phyloP scores from a whole-genome alignment of 768 basidiomycete genomes.

The Mycena chlorophos region DNA sequence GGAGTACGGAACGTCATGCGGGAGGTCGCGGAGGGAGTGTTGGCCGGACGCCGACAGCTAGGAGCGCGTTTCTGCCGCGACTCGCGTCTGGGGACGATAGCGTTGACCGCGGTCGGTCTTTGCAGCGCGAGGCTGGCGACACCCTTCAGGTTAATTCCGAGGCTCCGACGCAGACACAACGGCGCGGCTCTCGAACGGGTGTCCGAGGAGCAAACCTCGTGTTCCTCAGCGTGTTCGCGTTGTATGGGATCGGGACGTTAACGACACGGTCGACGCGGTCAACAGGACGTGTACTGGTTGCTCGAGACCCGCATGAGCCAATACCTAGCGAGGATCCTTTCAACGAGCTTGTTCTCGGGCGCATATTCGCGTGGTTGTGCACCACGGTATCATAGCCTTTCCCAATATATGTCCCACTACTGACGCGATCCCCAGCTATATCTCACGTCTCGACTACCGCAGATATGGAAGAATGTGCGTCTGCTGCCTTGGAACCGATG shows the following conservation, averaged over 20 bases:
- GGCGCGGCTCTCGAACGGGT: constrained; percentile 62
- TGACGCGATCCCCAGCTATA: constrained; percentile 49
- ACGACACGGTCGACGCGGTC: constrained; percentile 31
- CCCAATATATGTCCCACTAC: neutral
- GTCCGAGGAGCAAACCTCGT: constrained; percentile 76
- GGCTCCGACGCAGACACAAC: constrained; percentile 26
- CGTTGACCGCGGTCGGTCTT: constrained; percentile 45
- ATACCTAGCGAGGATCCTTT: constrained; percentile 17
- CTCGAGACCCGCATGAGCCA: constrained; percentile 11
- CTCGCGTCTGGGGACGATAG: constrained; percentile 36
- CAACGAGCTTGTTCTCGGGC: constrained; percentile 73
- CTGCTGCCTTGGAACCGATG: neutral
- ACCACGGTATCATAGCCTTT: constrained; percentile 45
- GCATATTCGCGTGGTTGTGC: constrained; percentile 93
- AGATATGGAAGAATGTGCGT: constrained; percentile 99
- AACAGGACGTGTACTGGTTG: constrained; percentile 51
- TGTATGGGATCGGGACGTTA: constrained; percentile 66
- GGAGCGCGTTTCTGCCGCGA: constrained; percentile 37
- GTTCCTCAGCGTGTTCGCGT: constrained; percentile 73
- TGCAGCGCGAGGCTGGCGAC: constrained; percentile 38
- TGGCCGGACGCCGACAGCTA: constrained; percentile 35
- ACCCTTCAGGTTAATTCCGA: constrained; percentile 23
- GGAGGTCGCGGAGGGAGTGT: constrained; percentile 46
- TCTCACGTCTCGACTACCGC: constrained; percentile 89
- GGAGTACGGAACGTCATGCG: constrained; percentile 62